Percentiles rank a stretch among this genome's conserved stretches.
These are phyloP conservation scores for Cetraspora pellucida DNA, from an alignment of 192 early-diverging fungal species.

Conservation along the genomic window DNA sequence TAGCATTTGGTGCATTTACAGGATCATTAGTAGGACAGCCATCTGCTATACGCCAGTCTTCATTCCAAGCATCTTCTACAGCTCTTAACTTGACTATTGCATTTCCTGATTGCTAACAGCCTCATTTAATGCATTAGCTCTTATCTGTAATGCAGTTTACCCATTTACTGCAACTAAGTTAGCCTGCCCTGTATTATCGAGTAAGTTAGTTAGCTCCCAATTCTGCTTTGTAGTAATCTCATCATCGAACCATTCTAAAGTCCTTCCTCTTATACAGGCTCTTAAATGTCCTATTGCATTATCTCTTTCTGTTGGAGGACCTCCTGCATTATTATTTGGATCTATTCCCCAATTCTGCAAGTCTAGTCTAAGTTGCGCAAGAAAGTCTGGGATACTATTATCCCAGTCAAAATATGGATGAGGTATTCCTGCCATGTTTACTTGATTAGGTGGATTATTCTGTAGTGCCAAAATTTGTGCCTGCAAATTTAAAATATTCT, in stretches of 20 bases:
- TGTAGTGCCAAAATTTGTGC: not conserved
- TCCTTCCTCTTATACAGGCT: not conserved
- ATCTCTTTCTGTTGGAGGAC: slow-evolving; percentile 3
- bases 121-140: not conserved
- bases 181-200: slow-evolving; percentile 12
- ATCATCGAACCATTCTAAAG: slow-evolving; percentile 11
- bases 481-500: not conserved
- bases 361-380: not conserved
- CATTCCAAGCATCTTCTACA: not conserved
- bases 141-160: not conserved
- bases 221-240: too few relatives aligned
- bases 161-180: not conserved
- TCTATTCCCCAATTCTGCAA: not conserved
- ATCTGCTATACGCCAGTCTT: not conserved
- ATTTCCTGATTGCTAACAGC: not conserved
- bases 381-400: not conserved
- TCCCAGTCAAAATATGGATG: not conserved
- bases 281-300: not conserved
- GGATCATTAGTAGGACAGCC: slow-evolving; percentile 3
- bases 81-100: not conserved
- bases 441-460: not conserved
- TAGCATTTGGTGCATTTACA: slow-evolving; percentile 7
- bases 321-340: not conserved
- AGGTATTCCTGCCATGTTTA: not conserved
- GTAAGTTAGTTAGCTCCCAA: not conserved